Evolutionary conservation across 78 protist species (phyloP).

Genomic region (Guillardia theta): DNA sequence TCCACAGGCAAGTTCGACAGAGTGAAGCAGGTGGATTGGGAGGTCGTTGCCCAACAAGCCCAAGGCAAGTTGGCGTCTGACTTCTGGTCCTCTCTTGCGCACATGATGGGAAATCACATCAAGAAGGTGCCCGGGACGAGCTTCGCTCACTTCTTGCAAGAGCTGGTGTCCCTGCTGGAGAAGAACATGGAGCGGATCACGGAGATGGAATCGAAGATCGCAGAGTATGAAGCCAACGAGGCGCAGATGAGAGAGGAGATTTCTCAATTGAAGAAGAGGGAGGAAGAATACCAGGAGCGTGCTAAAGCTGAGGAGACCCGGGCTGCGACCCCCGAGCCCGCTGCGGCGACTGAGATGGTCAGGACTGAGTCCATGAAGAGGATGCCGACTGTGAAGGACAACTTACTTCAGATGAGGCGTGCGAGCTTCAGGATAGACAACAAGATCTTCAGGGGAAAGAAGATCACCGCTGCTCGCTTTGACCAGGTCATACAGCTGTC

Average conservation of each 20-base stretch:
- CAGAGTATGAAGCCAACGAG: not conserved
- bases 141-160: not conserved
- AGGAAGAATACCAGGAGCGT: not conserved
- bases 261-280: not conserved
- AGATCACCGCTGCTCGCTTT: not conserved
- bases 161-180: not conserved
- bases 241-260: not conserved
- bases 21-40: not conserved
- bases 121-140: too few relatives aligned
- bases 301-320: not conserved
- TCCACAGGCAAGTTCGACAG: not conserved
- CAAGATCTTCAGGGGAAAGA: not conserved
- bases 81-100: not conserved
- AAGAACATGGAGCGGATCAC: not conserved
- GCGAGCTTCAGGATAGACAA: not conserved
- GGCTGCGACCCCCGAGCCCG: too few relatives aligned
- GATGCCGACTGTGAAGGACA: not conserved
- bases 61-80: too few relatives aligned
- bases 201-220: not conserved
- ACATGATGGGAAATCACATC: too few relatives aligned
- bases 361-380: not conserved
- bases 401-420: too few relatives aligned
- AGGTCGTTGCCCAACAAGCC: not conserved
- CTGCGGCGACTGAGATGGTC: not conserved
- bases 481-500: not conserved